phyloP scores from a whole-genome alignment of 495 filamentous ascomycete genomes.

The Podospora fimiseda region DNA sequence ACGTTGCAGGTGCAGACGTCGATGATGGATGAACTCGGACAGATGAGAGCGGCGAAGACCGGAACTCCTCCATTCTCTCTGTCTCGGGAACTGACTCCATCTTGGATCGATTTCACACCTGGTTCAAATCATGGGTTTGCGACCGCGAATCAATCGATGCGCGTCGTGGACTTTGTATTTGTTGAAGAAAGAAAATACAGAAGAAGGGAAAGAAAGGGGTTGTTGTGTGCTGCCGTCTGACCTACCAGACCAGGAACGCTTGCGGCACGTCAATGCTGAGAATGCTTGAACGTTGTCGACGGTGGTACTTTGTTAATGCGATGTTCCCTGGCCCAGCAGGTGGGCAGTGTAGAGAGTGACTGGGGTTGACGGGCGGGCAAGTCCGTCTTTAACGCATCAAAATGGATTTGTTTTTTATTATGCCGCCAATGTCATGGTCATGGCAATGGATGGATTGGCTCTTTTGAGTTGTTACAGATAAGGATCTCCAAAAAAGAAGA shows the following conservation, averaged over 20 bases:
- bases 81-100: slow-evolving; percentile 57
- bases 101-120: slow-evolving; percentile 19
- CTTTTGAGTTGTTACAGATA: neutral
- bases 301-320: too few species aligned
- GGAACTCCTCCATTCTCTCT: slow-evolving; percentile 53
- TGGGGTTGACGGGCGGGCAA: too few species aligned
- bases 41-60: slow-evolving; percentile 41
- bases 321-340: neutral
- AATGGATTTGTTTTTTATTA: neutral
- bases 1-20: neutral
- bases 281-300: too few species aligned
- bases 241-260: neutral
- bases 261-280: neutral
- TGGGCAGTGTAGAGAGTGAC: too few species aligned
- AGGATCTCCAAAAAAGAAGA: neutral
- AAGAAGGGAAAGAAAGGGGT: neutral
- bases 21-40: slow-evolving; percentile 28
- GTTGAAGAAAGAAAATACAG: too few species aligned
- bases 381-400: too few species aligned
- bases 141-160: neutral
- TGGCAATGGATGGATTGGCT: too few species aligned
- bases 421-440: neutral
- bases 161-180: too few species aligned
- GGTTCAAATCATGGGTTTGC: neutral
- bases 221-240: neutral